Base-by-base conservation (phyloP, 352 stramenopile species). In the Pythium dissimile region DNA sequence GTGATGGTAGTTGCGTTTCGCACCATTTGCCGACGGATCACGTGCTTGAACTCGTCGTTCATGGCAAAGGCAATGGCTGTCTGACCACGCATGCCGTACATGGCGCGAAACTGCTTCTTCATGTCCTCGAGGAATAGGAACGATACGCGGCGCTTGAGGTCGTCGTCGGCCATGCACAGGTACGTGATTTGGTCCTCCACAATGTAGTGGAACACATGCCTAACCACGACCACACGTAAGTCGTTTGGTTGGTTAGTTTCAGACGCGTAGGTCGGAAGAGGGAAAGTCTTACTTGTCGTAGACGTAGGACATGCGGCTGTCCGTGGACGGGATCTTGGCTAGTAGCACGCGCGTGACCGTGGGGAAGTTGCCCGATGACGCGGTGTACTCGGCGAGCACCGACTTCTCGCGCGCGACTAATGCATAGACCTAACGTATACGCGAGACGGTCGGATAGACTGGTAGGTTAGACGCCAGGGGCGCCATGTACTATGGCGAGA, bases 121-220 rank as follows among this genome's bases (percentile, higher is more conserved):
- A 99, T 91, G 62, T 99, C 96, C 61, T 99, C 87, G 41, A 99
- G 79, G 72, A 99, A 99, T 18, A 97, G 86, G 67, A 99, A 99
- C 21, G 97, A 94, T 18, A 99, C 80, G 39, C 97, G 91, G 41
- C 97, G 87, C 75, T 97, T 97, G 18, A 96, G 86, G 41, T 93
- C 79, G 59, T 97, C 85, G 72, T 99, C 96, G 13, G 91, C 94
- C 95, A 99, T 99, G 75, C 97, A 99, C 18, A 99, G 75, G 70
- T 95, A 99, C 46, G 91, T 99, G 59, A 99, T 86, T 15, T 93
- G 83, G 56, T 95, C 75, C 58, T 98, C 87, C 12, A 98, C 90
- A 42, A 99, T 76, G 75, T 99, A 99, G 69, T 99, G 96, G 81
- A 98, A 98, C 38, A 93, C 78, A 57, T 96, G 80, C 42, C 80